Percentiles rank a stretch among this genome's conserved stretches.
Evolutionary conservation across 2,329 filamentous ascomycete genomes (phyloP).

Genomic region (Penicillium sp.): DNA sequence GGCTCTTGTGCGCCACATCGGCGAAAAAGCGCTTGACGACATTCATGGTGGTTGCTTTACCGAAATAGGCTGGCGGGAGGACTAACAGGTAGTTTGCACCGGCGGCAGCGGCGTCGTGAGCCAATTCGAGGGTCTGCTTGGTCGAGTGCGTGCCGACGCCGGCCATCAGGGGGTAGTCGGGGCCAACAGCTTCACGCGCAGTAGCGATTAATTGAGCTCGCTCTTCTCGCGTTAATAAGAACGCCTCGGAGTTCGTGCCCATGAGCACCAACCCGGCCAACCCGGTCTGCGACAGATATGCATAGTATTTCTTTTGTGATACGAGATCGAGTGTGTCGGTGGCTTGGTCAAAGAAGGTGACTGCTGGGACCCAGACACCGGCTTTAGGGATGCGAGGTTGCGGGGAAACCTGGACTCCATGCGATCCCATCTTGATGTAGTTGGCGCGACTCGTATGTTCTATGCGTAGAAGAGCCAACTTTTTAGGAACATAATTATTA

Average conservation of each 20-base stretch:
- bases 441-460: background rate
- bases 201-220: slow-evolving; percentile 52
- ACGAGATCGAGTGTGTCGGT: slow-evolving; percentile 48
- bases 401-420: slow-evolving; percentile 3
- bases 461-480: background rate
- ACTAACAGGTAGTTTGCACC: slow-evolving; percentile 60
- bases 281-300: slow-evolving; percentile 48
- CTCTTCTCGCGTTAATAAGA: slow-evolving; percentile 57
- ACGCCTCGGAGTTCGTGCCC: slow-evolving; percentile 54
- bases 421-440: background rate
- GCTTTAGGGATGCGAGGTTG: slow-evolving; percentile 18
- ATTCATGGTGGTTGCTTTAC: slow-evolving; percentile 54
- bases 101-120: slow-evolving; percentile 54
- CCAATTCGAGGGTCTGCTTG: slow-evolving; percentile 57
- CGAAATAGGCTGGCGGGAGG: slow-evolving; percentile 61
- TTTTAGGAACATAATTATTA: background rate
- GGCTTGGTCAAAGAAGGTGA: slow-evolving; percentile 51
- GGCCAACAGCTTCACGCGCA: slow-evolving; percentile 52
- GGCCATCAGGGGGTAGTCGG: slow-evolving; percentile 56
- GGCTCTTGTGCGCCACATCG: slow-evolving; percentile 50
- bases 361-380: slow-evolving; percentile 50
- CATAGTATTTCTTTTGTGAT: slow-evolving; percentile 49
- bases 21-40: slow-evolving; percentile 58
- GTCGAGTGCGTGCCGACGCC: slow-evolving; percentile 62
- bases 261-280: slow-evolving; percentile 51